phyloP scores from a whole-genome alignment of 2,329 filamentous ascomycete genomes.

The Mariannaea elegans region DNA sequence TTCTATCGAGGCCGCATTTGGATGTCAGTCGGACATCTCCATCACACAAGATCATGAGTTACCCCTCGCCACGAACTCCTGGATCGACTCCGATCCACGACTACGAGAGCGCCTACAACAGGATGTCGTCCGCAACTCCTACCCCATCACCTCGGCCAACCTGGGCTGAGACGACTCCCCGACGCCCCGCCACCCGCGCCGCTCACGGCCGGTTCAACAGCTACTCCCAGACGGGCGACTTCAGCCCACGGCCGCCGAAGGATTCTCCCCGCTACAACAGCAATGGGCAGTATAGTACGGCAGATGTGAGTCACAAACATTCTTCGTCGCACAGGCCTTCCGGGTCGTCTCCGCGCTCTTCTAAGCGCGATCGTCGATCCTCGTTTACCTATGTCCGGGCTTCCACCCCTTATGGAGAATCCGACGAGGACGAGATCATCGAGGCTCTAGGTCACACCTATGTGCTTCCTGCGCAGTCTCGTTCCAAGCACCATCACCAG shows the following conservation, averaged over 20 bases:
- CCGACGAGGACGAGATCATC: constrained; percentile 70
- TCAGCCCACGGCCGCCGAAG: constrained; percentile 56
- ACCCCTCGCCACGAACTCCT: constrained; percentile 51
- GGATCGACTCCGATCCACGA: constrained; percentile 60
- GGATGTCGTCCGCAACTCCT: constrained; percentile 63
- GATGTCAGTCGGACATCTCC: constrained; percentile 46
- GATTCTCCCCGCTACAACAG: constrained; percentile 71
- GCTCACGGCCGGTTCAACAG: constrained; percentile 49
- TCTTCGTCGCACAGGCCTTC: constrained; percentile 55
- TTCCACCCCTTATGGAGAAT: constrained; percentile 68
- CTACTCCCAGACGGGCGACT: constrained; percentile 47
- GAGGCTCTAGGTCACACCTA: constrained; percentile 63
- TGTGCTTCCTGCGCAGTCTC: constrained; percentile 61
- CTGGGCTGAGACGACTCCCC: constrained; percentile 60
- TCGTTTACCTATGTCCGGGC: constrained; percentile 68
- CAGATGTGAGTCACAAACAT: constrained; percentile 70
- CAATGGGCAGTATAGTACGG: constrained; percentile 70
- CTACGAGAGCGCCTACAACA: constrained; percentile 58
- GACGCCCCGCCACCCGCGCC: constrained; percentile 64
- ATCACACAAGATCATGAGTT: constrained; percentile 52
- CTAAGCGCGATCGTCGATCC: constrained; percentile 63
- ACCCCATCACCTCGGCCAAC: constrained; percentile 65
- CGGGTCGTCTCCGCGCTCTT: constrained; percentile 43
- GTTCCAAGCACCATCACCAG: constrained; percentile 46
- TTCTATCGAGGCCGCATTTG: constrained; percentile 22